Conservation (phyloP, 148 eudicot species). For the Rhododendron mucronatum region DNA sequence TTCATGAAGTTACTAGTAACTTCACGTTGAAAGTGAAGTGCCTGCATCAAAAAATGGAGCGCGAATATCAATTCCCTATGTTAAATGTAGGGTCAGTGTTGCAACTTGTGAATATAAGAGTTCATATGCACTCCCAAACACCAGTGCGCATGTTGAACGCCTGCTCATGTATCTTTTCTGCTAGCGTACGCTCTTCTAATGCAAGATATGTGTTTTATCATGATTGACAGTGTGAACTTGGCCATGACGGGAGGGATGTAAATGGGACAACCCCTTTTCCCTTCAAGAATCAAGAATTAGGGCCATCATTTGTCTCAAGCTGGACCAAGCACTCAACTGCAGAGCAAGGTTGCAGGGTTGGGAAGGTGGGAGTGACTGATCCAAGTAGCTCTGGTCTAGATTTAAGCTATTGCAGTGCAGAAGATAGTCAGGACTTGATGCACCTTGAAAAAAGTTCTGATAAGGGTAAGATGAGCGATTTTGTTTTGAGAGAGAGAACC, state of each 20-base stretch:
- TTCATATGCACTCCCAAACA: neutral
- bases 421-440: conserved; percentile 12
- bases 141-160: neutral
- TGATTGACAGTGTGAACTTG: conserved; percentile 25
- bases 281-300: conserved; percentile 13
- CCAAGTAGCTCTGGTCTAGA: conserved; percentile 6
- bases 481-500: conserved; percentile 3
- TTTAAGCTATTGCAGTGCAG: conserved; percentile 7
- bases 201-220: conserved; percentile 6
- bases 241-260: conserved; percentile 17
- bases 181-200: neutral
- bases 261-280: conserved; percentile 2
- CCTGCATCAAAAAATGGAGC: too few species aligned
- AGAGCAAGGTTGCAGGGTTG: conserved; percentile 22
- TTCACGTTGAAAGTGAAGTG: too few species aligned
- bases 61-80: neutral
- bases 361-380: conserved; percentile 17
- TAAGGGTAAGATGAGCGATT: conserved; percentile 2
- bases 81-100: neutral
- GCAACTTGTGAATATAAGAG: neutral
- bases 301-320: conserved; percentile 17
- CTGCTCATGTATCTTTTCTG: neutral
- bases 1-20: too few species aligned
- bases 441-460: conserved; percentile 11
- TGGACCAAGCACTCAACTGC: conserved; percentile 10